These are phyloP conservation scores for Davidsoniella eucalypti DNA, from an alignment of 2,329 filamentous ascomycete species.

Conservation along the genomic window DNA sequence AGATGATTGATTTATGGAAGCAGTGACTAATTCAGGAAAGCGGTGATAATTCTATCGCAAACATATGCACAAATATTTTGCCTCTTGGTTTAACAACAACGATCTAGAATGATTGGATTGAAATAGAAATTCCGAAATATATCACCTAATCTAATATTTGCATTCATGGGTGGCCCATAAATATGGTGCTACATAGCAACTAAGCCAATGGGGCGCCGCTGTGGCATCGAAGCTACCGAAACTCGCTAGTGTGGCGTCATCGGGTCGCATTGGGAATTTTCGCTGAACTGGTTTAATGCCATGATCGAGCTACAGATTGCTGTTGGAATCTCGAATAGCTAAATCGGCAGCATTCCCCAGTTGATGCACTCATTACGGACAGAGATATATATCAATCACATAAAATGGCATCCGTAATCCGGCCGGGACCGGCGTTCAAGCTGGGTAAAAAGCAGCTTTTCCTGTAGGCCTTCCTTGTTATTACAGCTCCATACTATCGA, in stretches of 20 bases:
- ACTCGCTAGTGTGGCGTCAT: constrained; percentile 3
- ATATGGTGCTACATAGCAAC: background rate
- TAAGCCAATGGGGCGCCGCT: background rate
- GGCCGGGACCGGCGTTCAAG: constrained; percentile 27
- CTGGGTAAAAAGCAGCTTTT: constrained; percentile 39
- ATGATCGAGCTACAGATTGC: background rate
- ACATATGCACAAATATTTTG: no score
- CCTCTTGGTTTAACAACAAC: no score
- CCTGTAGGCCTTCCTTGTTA: constrained; percentile 6
- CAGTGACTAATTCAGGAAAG: no score
- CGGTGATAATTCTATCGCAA: no score
- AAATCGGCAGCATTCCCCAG: background rate
- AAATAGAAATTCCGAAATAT: no score
- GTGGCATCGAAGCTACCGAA: background rate
- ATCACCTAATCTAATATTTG: background rate
- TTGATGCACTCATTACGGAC: background rate
- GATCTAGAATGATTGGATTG: no score
- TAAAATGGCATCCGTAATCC: constrained; percentile 26
- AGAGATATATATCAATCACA: constrained; percentile 6
- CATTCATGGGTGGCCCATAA: background rate
- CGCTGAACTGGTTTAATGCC: background rate
- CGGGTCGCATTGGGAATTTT: constrained; percentile 5
- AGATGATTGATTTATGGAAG: no score
- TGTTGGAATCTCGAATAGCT: background rate
- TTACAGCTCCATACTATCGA: no score